Evolutionary conservation across 768 basidiomycete species (phyloP), one percentile per base, ranked within the genome.

Genomic region (Kwoniella dendrophila): DNA sequence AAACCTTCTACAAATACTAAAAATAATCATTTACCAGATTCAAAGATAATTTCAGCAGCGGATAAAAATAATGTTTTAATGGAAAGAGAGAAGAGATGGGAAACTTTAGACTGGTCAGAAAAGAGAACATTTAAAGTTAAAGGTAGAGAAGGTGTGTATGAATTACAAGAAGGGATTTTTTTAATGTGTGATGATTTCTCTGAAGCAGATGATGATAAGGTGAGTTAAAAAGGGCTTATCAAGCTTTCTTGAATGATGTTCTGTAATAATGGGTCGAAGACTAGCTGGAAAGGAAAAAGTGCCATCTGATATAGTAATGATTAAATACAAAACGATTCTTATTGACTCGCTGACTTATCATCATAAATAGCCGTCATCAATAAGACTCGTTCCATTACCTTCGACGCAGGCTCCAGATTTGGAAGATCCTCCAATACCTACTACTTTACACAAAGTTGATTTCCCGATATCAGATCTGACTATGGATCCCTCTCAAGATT

Each of bases 401-500:
- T 69, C 69, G 1, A 56, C 57, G 4, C 56, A 63, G 6, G 74
- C 73, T 62, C 71, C 68, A 14, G 63, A 66, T 58, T 43, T 67
- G n/a, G 59, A 64, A 20, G 48, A 67, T 8, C 67, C 67, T 18
- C 51, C 64, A 0, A 52, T 74, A 4, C 65, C 62, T n/a, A 64
- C 52, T 18, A 64, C 59, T 4, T 49, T 63, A 2, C 57, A 69
- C 22, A 67, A 62, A 40, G 50, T 74, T 5, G 53, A 62, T n/a
- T 75, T 73, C 61, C 44, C 67, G 8, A 74, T 76, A n/a, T 73
- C 77, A 1, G 77, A 78, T 59, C 47, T 78, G 45, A 78, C 77
- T 6, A 83, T 89, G 80, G 88, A 89, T 70, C 84, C 86, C 11
- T 81, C 84, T 22, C 86, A 86, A 67, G 84, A 88, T 72, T 80